Conservation (phyloP, 163 green algal species). For the Scenedesmus sp. region DNA sequence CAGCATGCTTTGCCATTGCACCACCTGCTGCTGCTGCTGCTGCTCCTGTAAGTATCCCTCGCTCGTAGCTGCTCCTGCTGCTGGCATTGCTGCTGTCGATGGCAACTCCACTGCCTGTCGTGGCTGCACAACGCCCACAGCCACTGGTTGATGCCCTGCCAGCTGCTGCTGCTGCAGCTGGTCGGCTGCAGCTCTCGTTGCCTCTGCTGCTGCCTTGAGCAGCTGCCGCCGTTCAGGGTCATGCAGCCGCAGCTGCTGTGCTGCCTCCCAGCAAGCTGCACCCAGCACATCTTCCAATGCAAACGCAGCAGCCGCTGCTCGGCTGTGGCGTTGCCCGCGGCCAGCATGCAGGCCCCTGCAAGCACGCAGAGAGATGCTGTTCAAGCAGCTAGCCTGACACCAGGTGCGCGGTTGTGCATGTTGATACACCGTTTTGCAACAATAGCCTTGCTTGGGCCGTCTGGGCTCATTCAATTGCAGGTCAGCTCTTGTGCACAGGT, state of each 20-base stretch:
- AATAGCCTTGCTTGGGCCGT: no score
- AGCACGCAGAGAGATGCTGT: not conserved
- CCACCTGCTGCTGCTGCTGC: not conserved
- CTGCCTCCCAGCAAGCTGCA: not conserved
- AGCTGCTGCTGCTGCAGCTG: not conserved
- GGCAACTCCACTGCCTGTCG: not conserved
- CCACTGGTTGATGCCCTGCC: not conserved
- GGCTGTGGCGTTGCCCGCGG: slow-evolving; percentile 18
- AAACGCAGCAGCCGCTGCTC: slow-evolving; percentile 27
- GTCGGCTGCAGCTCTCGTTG: not conserved
- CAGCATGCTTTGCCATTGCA: not conserved
- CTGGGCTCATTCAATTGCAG: no score
- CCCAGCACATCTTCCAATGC: slow-evolving; percentile 32
- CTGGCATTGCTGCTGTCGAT: not conserved
- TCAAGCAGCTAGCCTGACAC: not conserved
- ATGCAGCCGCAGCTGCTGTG: slow-evolving; percentile 21
- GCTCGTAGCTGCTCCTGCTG: not conserved
- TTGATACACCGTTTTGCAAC: no score
- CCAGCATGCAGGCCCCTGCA: slow-evolving; percentile 9
- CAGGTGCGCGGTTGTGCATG: no score
- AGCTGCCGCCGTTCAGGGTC: slow-evolving; percentile 7
- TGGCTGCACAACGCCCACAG: not conserved
- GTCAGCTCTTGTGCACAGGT: no score
- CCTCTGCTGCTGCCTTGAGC: slow-evolving; percentile 2
- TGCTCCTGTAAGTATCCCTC: not conserved